These are phyloP conservation scores for Calonectria pseudoreteaudii DNA, from an alignment of 2,329 filamentous ascomycete genomes.

Conservation along the genomic window DNA sequence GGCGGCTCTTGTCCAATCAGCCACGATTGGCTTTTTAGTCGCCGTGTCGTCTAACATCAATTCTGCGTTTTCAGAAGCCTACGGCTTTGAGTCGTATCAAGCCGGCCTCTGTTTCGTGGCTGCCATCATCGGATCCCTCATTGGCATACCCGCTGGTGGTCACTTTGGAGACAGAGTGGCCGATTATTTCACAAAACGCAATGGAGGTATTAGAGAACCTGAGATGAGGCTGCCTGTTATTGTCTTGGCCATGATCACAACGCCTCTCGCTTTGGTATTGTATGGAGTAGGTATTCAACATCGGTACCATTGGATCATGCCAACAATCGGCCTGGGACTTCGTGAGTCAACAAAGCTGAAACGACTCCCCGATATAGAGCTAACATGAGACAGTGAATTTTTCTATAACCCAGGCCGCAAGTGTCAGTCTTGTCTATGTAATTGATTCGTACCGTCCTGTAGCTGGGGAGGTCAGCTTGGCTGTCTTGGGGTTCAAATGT, in stretches of 20 bases:
- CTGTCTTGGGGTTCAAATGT: slow-evolving; percentile 67
- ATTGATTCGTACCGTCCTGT: slow-evolving; percentile 70
- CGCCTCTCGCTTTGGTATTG: slow-evolving; percentile 58
- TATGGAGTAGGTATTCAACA: slow-evolving; percentile 61
- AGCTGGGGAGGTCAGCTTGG: slow-evolving; percentile 66
- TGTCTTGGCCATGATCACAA: slow-evolving; percentile 61
- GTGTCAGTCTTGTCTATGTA: slow-evolving; percentile 67
- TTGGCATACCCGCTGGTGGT: slow-evolving; percentile 64
- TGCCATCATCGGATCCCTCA: slow-evolving; percentile 58
- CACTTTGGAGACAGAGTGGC: slow-evolving; percentile 60
- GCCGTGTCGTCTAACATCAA: slow-evolving; percentile 66
- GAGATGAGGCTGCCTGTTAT: slow-evolving; percentile 71
- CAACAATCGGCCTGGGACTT: slow-evolving; percentile 66
- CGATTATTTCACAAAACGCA: slow-evolving; percentile 61
- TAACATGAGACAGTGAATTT: slow-evolving; percentile 59
- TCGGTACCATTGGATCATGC: slow-evolving; percentile 65
- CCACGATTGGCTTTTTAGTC: slow-evolving; percentile 67
- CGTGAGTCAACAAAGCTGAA: slow-evolving; percentile 50
- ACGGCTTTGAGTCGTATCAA: slow-evolving; percentile 59
- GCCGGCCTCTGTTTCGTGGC: slow-evolving; percentile 64
- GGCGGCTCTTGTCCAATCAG: slow-evolving; percentile 65
- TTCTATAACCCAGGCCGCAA: slow-evolving; percentile 66
- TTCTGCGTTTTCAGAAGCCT: slow-evolving; percentile 55
- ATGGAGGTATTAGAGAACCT: slow-evolving; percentile 67
- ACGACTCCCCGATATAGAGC: background rate